Evolutionary conservation across 352 stramenopile genomes (phyloP).

Genomic region (Phytophthora capsici): DNA sequence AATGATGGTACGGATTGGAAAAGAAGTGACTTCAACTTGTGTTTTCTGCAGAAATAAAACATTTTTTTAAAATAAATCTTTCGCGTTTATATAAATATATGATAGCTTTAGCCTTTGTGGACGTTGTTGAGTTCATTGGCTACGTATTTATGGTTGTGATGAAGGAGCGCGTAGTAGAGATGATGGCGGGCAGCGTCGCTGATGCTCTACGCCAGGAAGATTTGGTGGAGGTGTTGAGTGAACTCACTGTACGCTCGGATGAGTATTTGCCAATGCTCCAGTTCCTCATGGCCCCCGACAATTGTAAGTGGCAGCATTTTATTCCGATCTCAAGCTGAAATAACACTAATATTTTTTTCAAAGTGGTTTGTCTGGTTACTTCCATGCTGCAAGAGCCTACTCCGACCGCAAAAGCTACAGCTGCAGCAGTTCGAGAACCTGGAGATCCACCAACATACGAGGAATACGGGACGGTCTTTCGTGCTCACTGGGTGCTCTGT

Average conservation of each 20-base stretch:
- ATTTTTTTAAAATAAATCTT: too few species aligned
- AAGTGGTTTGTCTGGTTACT: constrained; percentile 55
- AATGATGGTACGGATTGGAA: neutral
- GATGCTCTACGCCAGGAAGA: constrained; percentile 59
- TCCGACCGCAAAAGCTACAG: constrained; percentile 25
- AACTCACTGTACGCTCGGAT: constrained; percentile 58
- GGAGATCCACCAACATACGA: constrained; percentile 61
- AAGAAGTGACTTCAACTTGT: neutral
- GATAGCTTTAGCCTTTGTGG: neutral
- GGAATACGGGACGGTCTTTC: constrained; percentile 66
- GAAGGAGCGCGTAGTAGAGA: constrained; percentile 57
- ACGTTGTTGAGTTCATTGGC: constrained; percentile 4
- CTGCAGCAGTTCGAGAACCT: constrained; percentile 30
- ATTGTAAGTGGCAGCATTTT: constrained; percentile 40
- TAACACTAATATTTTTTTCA: constrained; percentile 1
- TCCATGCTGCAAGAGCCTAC: constrained; percentile 56
- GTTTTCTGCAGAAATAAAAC: too few species aligned
- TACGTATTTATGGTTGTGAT: constrained; percentile 23
- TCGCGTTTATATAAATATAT: too few species aligned
- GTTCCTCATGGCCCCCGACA: constrained; percentile 71
- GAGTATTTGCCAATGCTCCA: constrained; percentile 64
- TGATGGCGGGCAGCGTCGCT: constrained; percentile 49
- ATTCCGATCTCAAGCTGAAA: too few species aligned
- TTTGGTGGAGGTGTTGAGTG: constrained; percentile 50
- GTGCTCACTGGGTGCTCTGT: constrained; percentile 71